Conservation (phyloP, 2,329 filamentous ascomycete genomes). For the Bipolaris gigantea region DNA sequence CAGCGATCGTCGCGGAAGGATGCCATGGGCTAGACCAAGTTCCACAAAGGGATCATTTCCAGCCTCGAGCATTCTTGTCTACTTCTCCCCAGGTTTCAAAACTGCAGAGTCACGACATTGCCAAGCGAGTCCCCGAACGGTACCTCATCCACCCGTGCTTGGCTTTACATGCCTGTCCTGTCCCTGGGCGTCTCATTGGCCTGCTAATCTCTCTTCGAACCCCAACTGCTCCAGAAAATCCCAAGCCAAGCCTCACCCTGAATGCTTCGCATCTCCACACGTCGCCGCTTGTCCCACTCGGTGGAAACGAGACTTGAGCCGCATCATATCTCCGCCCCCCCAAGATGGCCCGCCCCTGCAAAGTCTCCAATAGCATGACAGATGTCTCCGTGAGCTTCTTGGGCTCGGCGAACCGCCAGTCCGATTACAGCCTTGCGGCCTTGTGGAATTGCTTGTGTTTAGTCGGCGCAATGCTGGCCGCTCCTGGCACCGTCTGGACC, state of each 20-base stretch:
- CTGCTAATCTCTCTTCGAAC: slow-evolving; percentile 32
- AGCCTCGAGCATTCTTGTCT: slow-evolving; percentile 10
- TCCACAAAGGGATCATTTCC: slow-evolving; percentile 16
- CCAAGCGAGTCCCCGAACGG: slow-evolving; percentile 14
- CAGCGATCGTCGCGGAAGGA: slow-evolving; percentile 13
- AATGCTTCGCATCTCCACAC: slow-evolving; percentile 20
- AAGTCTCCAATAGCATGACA: slow-evolving; percentile 26
- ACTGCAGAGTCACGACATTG: slow-evolving; percentile 22
- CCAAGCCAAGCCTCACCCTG: slow-evolving; percentile 24
- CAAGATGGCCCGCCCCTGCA: slow-evolving; percentile 13
- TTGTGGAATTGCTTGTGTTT: slow-evolving; percentile 28
- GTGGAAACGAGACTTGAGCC: slow-evolving; percentile 36
- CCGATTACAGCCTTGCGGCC: slow-evolving; percentile 31
- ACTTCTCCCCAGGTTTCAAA: slow-evolving; percentile 30
- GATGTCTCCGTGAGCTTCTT: slow-evolving; percentile 26
- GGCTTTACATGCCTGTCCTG: slow-evolving; percentile 30
- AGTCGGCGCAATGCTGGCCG: slow-evolving; percentile 18
- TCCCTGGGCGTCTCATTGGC: slow-evolving; percentile 30
- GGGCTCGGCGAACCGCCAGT: slow-evolving; percentile 14
- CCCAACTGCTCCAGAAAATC: slow-evolving; percentile 33
- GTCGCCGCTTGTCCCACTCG: slow-evolving; percentile 24
- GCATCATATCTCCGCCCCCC: slow-evolving; percentile 26
- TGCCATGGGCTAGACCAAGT: slow-evolving; percentile 3
- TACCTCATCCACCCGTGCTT: slow-evolving; percentile 31
- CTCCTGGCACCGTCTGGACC: slow-evolving; percentile 38